Percentiles rank a stretch among this genome's conserved stretches.
Conservation (phyloP, 805 yeast species). For the Starmerella bombi region DNA sequence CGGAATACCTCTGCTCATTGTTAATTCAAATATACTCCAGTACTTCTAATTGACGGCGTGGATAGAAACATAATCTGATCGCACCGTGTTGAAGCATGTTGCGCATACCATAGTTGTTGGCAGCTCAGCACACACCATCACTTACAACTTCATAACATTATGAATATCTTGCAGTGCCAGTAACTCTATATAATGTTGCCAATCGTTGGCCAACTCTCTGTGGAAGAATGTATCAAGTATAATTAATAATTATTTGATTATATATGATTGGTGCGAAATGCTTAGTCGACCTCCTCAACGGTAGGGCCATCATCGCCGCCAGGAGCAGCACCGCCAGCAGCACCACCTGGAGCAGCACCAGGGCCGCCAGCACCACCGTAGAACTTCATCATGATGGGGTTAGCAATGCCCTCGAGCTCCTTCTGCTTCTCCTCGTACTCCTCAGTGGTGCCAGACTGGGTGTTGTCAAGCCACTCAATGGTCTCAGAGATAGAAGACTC, state of each 20-base stretch:
- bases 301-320: slow-evolving; percentile 47
- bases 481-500: slow-evolving; percentile 25
- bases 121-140: no score
- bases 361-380: slow-evolving; percentile 75
- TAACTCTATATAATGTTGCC: no score
- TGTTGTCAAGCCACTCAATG: slow-evolving; percentile 69
- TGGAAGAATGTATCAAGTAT: no score
- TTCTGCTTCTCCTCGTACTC: slow-evolving; percentile 87
- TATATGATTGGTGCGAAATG: slow-evolving; percentile 2
- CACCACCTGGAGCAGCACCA: slow-evolving; percentile 60
- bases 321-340: slow-evolving; percentile 40
- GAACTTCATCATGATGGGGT: slow-evolving; percentile 94
- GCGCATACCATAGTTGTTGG: no score
- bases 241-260: neutral
- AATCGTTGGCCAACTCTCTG: neutral
- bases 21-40: no score
- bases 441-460: slow-evolving; percentile 84
- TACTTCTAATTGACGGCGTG: no score
- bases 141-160: no score
- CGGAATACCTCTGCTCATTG: no score
- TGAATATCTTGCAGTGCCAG: no score
- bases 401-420: slow-evolving; percentile 88
- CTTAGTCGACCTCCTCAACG: slow-evolving; percentile 67
- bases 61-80: no score
- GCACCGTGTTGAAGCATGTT: no score